Evolutionary conservation across 371 early-diverging fungal genomes (phyloP).

Genomic region (Mycotypha africana): DNA sequence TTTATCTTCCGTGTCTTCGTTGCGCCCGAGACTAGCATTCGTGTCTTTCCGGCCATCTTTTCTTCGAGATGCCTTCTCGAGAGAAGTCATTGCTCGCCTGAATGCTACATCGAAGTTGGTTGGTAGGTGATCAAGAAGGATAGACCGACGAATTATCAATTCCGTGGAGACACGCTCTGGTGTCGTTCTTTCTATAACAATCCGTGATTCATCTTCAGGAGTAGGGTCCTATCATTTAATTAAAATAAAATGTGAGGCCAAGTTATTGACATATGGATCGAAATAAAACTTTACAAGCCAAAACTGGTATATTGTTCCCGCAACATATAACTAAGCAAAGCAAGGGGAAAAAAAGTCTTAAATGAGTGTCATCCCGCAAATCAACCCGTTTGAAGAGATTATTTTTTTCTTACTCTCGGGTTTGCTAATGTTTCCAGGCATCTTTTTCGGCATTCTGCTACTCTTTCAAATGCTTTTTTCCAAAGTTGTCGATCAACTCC

Average conservation of each 20-base stretch:
- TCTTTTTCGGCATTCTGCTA: slow-evolving; percentile 22
- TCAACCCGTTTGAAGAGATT: too few relatives aligned
- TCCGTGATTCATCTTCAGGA: slow-evolving; percentile 29
- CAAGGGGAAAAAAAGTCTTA: background rate
- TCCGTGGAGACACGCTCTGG: slow-evolving; percentile 30
- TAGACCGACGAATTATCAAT: slow-evolving; percentile 23
- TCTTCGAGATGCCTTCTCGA: background rate
- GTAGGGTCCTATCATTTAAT: slow-evolving; percentile 21
- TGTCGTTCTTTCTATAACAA: slow-evolving; percentile 28
- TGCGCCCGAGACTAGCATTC: background rate
- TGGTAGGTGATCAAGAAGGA: slow-evolving; percentile 32
- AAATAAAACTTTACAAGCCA: slow-evolving; percentile 22
- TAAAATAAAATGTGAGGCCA: background rate
- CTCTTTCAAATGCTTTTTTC: slow-evolving; percentile 25
- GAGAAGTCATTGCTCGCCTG: slow-evolving; percentile 19
- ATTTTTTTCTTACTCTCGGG: slow-evolving; percentile 17
- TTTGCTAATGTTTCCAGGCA: slow-evolving; percentile 24
- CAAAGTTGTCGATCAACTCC: slow-evolving; percentile 19
- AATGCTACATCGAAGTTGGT: slow-evolving; percentile 36
- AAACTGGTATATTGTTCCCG: slow-evolving; percentile 37
- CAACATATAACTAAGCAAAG: slow-evolving; percentile 26
- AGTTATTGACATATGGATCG: too few relatives aligned
- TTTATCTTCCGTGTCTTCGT: background rate
- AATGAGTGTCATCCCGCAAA: background rate
- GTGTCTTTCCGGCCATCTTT: background rate